Conservation (phyloP, 2,329 filamentous ascomycete species). For the Penicillium olsonii region DNA sequence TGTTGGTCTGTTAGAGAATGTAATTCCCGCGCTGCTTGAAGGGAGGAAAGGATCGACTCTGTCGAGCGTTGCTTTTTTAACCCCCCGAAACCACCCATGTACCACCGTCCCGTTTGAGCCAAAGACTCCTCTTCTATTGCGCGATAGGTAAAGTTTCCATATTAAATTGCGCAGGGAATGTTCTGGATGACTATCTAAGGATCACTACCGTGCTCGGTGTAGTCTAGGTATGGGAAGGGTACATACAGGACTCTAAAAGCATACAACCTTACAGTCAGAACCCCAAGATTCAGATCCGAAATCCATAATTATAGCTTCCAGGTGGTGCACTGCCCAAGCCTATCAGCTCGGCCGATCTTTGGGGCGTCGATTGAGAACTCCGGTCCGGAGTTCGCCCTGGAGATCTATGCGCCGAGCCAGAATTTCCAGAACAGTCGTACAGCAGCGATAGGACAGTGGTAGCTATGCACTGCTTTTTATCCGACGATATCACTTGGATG, state of each 20-base stretch:
- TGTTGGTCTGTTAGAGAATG: background rate
- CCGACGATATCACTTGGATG: background rate
- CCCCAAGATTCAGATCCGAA: background rate
- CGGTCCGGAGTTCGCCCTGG: background rate
- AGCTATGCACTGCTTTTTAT: background rate
- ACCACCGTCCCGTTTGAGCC: constrained; percentile 1
- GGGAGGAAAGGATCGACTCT: background rate
- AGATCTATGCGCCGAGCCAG: background rate
- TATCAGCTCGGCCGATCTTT: background rate
- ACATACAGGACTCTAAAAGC: background rate
- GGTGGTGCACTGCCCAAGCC: background rate
- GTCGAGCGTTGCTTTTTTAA: background rate
- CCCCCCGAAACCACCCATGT: background rate
- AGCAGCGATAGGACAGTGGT: background rate
- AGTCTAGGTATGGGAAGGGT: background rate
- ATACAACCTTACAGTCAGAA: background rate
- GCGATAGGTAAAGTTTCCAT: background rate
- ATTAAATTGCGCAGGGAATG: background rate
- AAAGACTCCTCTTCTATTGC: background rate
- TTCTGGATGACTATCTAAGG: background rate
- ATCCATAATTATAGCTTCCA: background rate
- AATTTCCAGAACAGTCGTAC: background rate
- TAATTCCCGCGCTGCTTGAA: background rate
- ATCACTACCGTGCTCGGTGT: background rate
- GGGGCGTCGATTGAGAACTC: background rate